Evolutionary conservation across 2,329 filamentous ascomycete genomes (phyloP).

Genomic region (Verticillium nonalfalfae): DNA sequence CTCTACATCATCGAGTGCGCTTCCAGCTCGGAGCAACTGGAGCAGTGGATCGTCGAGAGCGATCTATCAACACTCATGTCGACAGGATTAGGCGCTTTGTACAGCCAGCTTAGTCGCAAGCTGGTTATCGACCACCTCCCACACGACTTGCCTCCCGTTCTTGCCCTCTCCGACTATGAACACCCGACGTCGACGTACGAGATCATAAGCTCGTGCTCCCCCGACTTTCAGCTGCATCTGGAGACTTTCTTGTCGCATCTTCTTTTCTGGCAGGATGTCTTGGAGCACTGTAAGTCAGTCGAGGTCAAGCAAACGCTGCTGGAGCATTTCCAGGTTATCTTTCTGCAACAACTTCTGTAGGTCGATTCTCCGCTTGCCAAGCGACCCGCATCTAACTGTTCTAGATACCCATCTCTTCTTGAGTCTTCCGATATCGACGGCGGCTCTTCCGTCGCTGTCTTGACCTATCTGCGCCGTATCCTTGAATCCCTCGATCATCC

Average conservation of each 20-base stretch:
- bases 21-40: slow-evolving; percentile 71
- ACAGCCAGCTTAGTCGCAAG: slow-evolving; percentile 65
- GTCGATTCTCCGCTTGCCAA: slow-evolving; percentile 19
- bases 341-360: slow-evolving; percentile 87
- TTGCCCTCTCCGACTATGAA: slow-evolving; percentile 84
- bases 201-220: slow-evolving; percentile 66
- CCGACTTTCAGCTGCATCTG: slow-evolving; percentile 77
- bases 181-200: slow-evolving; percentile 64
- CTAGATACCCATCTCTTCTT: slow-evolving; percentile 84
- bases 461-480: slow-evolving; percentile 88
- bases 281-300: slow-evolving; percentile 87
- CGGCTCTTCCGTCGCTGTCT: slow-evolving; percentile 89
- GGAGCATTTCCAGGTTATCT: slow-evolving; percentile 95
- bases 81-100: slow-evolving; percentile 77
- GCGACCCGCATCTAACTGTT: neutral
- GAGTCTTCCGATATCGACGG: slow-evolving; percentile 97
- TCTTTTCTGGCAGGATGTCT: slow-evolving; percentile 95
- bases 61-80: slow-evolving; percentile 97
- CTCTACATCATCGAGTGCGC: slow-evolving; percentile 95
- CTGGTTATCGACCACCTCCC: slow-evolving; percentile 71
- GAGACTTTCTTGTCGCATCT: slow-evolving; percentile 93
- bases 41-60: slow-evolving; percentile 96
- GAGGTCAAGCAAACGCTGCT: slow-evolving; percentile 90
- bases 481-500: slow-evolving; percentile 88
- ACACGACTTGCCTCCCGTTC: slow-evolving; percentile 71